Evolutionary conservation across 73 alveolate species (phyloP), one percentile per base, ranked within the genome.

Genomic region (Uronychia setigera): DNA sequence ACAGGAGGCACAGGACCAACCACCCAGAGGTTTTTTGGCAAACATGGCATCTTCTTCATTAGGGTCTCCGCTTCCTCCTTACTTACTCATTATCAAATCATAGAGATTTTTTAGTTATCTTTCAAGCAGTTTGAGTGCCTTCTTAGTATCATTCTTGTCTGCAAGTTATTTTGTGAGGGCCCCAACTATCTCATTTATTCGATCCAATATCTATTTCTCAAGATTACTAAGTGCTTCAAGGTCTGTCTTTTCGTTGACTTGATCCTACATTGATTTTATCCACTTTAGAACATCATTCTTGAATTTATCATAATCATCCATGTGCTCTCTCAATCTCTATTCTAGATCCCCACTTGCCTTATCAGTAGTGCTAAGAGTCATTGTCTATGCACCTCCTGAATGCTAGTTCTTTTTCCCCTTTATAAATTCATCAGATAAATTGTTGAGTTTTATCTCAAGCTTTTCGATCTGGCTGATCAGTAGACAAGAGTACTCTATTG

Each of bases 1-100:
- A 90, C 99, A 97, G 58, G 99, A 96, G 27, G 99, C 99, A 83
- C 99, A 97, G 33, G 98, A 92, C 94, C 88, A 96, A 28, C 99
- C 99, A 26, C 96, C 96, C 29, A 97, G 93, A 31, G 99, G 99
- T 83, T 94, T 95, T 87, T 97, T 97, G n/a, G 99, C 95, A 85
- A 97, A 90, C 96, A 97, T 88, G 85, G 99, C 98, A 84, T 97
- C 98, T 74, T 97, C 99, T 78, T 94, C 99, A 60, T 95, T 80
- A 74, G 31, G 34, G 35, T 76, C 80, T 26, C 87, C 81, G n/a
- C 32, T 29, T 11, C 83, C 91, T 19, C 83, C 75, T 31, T 76
- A 26, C 32, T 35, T 80, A 33, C 80, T 60, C 95, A 90, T 90
- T n/a, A 85, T 0, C 29, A 90, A 57, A 67, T 89, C 99, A 78